Conservation (phyloP, 805 yeast species). For the Zygotorulaspora danielsina region DNA sequence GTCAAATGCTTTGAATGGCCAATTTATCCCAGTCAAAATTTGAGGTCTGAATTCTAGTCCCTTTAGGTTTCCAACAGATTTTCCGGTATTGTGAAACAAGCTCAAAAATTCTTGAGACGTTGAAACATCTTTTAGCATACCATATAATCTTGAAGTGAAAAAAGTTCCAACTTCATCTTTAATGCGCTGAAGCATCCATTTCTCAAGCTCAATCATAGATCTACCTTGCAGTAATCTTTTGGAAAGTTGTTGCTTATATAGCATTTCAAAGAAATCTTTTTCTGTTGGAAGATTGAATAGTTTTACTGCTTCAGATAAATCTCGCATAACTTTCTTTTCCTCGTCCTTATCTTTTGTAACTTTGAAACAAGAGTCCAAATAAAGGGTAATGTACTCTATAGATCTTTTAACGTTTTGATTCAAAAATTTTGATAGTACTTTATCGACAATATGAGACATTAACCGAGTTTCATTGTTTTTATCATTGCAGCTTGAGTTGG, state of each 20-base stretch:
- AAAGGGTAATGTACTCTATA: constrained; percentile 54
- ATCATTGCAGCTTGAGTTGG: constrained; percentile 28
- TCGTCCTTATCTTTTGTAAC: constrained; percentile 44
- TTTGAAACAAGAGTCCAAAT: constrained; percentile 53
- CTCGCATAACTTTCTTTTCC: constrained; percentile 32
- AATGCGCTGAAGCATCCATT: constrained; percentile 58
- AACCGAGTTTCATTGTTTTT: not conserved
- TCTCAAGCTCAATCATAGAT: constrained; percentile 60
- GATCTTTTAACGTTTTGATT: constrained; percentile 43
- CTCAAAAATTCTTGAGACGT: constrained; percentile 43
- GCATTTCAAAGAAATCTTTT: constrained; percentile 80
- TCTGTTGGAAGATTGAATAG: constrained; percentile 69
- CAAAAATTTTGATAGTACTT: constrained; percentile 58
- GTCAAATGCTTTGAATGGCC: constrained; percentile 52
- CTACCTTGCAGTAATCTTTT: constrained; percentile 59
- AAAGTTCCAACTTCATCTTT: constrained; percentile 76
- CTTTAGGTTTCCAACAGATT: constrained; percentile 15
- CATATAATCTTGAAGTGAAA: constrained; percentile 73
- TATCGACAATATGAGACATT: constrained; percentile 46
- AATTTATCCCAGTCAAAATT: constrained; percentile 56
- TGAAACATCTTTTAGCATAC: constrained; percentile 80
- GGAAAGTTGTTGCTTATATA: constrained; percentile 82
- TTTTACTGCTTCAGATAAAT: constrained; percentile 52
- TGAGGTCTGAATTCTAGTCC: constrained; percentile 44
- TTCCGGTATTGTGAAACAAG: constrained; percentile 12